Conservation (phyloP, 2,329 filamentous ascomycete species). For the Sporothrix luriei region DNA sequence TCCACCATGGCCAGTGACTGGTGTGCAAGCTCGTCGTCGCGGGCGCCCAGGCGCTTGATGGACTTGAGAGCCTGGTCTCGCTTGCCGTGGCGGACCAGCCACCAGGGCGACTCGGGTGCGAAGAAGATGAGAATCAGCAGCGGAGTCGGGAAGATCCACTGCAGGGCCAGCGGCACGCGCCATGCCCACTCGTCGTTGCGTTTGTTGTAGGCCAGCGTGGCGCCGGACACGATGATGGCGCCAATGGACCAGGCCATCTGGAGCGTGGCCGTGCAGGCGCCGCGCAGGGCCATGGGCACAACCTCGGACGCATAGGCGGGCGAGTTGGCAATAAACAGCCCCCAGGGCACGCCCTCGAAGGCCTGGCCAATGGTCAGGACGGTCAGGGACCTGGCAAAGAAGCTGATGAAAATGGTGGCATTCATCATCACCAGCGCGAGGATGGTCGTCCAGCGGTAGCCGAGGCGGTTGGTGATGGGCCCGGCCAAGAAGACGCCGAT, state of each 20-base stretch:
- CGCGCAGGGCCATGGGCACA: slow-evolving; percentile 60
- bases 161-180: slow-evolving; percentile 46
- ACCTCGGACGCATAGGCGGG: slow-evolving; percentile 65
- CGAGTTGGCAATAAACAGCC: slow-evolving; percentile 66
- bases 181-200: slow-evolving; percentile 44
- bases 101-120: slow-evolving; percentile 16
- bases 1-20: slow-evolving; percentile 30
- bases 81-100: slow-evolving; percentile 10
- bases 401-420: slow-evolving; percentile 58
- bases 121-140: slow-evolving; percentile 38
- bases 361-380: slow-evolving; percentile 50
- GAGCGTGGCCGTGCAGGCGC: slow-evolving; percentile 62
- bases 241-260: slow-evolving; percentile 66
- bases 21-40: slow-evolving; percentile 30
- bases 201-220: slow-evolving; percentile 57
- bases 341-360: slow-evolving; percentile 65
- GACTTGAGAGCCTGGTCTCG: slow-evolving; percentile 49
- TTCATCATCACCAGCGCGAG: slow-evolving; percentile 59
- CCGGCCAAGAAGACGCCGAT: slow-evolving; percentile 63
- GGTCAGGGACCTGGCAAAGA: slow-evolving; percentile 54
- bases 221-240: slow-evolving; percentile 60
- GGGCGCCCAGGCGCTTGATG: slow-evolving; percentile 48
- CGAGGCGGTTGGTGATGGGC: slow-evolving; percentile 59
- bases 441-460: slow-evolving; percentile 63
- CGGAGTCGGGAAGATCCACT: slow-evolving; percentile 58